A percentile compares a stretch with the other conserved stretches of the same genome.
These are phyloP conservation scores for Septoria linicola DNA, from an alignment of 2,329 filamentous ascomycete species.

Conservation along the genomic window DNA sequence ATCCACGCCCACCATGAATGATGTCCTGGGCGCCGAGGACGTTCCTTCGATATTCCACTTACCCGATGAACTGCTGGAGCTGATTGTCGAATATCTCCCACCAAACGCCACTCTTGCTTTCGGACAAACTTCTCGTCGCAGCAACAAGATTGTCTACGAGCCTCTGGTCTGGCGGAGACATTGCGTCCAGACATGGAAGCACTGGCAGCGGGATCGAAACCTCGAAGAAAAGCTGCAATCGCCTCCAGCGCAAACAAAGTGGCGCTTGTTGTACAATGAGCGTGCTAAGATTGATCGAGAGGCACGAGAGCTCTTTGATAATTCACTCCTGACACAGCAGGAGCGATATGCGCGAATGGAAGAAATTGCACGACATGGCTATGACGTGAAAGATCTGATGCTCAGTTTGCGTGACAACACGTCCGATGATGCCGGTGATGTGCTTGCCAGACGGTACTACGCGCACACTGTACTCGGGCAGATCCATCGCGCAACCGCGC, in stretches of 20 bases:
- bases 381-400: slow-evolving; percentile 79
- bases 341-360: slow-evolving; percentile 69
- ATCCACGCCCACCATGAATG: not conserved
- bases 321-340: slow-evolving; percentile 68
- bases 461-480: slow-evolving; percentile 71
- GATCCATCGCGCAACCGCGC: slow-evolving; percentile 76
- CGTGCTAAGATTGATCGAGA: slow-evolving; percentile 39
- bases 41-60: slow-evolving; percentile 42
- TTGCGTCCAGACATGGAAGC: slow-evolving; percentile 67
- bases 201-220: slow-evolving; percentile 70
- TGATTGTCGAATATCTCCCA: slow-evolving; percentile 66
- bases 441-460: slow-evolving; percentile 76
- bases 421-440: slow-evolving; percentile 64
- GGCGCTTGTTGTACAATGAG: slow-evolving; percentile 59
- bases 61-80: slow-evolving; percentile 82
- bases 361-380: slow-evolving; percentile 69
- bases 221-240: slow-evolving; percentile 55
- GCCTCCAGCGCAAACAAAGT: slow-evolving; percentile 47
- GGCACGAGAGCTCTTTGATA: slow-evolving; percentile 54
- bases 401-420: slow-evolving; percentile 65
- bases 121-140: slow-evolving; percentile 61
- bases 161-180: slow-evolving; percentile 77
- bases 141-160: slow-evolving; percentile 66
- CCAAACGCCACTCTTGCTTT: slow-evolving; percentile 53
- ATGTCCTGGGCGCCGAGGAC: slow-evolving; percentile 5